Percentiles rank a stretch among this genome's conserved stretches.
Conservation (phyloP, 345 rosid genomes). For the Aethionema arabicum region DNA sequence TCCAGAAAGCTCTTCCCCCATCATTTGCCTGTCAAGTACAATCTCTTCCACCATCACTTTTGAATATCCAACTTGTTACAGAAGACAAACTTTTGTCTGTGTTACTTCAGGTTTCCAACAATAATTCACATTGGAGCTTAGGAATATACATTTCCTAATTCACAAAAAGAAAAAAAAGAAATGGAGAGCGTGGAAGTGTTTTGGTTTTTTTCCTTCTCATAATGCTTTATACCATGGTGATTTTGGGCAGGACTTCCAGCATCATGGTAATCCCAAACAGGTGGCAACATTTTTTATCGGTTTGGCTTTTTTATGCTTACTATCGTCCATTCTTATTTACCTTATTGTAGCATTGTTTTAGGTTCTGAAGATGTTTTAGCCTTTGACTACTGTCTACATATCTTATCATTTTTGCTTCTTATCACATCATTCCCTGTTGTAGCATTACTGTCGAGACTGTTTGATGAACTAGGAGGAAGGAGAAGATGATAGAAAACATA, state of each 20-base stretch:
- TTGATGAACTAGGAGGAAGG: neutral
- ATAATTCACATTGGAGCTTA: neutral
- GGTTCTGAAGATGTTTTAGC: conserved; percentile 12
- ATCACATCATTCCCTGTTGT: conserved; percentile 12
- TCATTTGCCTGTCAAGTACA: conserved; percentile 52
- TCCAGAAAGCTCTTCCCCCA: conserved; percentile 86
- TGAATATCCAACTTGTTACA: conserved; percentile 12
- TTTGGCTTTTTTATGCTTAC: neutral
- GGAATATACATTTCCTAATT: conserved; percentile 6
- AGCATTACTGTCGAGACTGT: neutral
- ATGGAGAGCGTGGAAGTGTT: conserved; percentile 14
- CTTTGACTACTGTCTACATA: neutral
- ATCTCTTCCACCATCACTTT: neutral
- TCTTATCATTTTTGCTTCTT: conserved; percentile 2
- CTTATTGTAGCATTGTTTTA: conserved; percentile 6
- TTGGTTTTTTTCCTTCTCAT: conserved; percentile 5
- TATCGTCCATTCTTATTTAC: neutral
- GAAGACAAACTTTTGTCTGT: neutral
- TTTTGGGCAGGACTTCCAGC: conserved; percentile 21
- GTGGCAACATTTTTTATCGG: neutral
- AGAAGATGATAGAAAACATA: conserved; percentile 29
- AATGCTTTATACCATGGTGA: conserved; percentile 22
- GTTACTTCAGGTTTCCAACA: neutral
- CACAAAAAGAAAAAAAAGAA: neutral
- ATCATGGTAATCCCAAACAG: conserved; percentile 23